phyloP scores from a whole-genome alignment of 164 flowering plant genomes.

The Vitis rupestris region DNA sequence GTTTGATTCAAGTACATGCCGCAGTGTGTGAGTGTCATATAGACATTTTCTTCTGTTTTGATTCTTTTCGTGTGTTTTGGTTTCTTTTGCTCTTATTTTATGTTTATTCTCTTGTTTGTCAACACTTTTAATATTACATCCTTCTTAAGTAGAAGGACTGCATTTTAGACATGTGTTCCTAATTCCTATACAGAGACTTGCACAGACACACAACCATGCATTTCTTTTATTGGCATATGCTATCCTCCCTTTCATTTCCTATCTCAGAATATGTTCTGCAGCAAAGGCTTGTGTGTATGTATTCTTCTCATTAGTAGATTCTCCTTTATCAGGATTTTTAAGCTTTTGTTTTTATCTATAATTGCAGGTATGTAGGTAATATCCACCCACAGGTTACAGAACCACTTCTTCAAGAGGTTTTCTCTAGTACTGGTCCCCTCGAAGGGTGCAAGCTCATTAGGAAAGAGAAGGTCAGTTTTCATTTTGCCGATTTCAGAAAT shows the following conservation, averaged over 20 bases:
- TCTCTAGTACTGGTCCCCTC: slow-evolving; percentile 87
- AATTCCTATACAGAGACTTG: no score
- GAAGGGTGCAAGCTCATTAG: slow-evolving; percentile 95
- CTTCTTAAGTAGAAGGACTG: no score
- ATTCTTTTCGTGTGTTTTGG: slow-evolving; percentile 5
- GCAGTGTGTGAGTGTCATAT: slow-evolving; percentile 94
- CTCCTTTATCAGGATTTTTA: not conserved
- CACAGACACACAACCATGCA: no score
- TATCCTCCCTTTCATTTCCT: no score
- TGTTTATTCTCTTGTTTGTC: no score
- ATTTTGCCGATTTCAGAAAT: no score
- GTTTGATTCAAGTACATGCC: slow-evolving; percentile 97
- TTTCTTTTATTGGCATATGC: no score
- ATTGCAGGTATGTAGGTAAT: slow-evolving; percentile 95
- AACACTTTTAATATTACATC: no score
- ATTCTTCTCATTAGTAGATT: not conserved
- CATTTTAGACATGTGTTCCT: no score
- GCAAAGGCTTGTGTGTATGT: not conserved
- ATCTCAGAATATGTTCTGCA: no score
- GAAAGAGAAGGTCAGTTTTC: slow-evolving; percentile 74
- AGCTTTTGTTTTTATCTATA: slow-evolving; percentile 26
- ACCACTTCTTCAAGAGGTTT: slow-evolving; percentile 93
- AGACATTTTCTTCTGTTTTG: slow-evolving; percentile 19
- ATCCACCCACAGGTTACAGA: slow-evolving; percentile 93
- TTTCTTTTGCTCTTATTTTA: no score